phyloP scores from a whole-genome alignment of 176 grass and related monocot genomes.

The Rhipidocladum racemiflorum region DNA sequence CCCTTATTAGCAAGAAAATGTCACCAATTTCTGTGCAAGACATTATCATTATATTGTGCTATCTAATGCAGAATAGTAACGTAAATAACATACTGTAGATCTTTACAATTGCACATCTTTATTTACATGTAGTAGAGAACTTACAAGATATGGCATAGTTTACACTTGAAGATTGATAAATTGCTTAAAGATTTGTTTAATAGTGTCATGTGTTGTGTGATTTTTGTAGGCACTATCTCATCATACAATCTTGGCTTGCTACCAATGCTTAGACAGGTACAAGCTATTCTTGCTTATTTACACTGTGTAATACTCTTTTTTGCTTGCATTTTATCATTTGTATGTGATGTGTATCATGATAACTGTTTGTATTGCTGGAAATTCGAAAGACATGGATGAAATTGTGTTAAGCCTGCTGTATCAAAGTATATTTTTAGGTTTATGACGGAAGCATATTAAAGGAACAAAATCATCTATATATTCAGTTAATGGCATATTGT shows the following conservation, averaged over 20 bases:
- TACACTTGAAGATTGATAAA: background rate
- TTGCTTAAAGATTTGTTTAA: background rate
- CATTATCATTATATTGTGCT: background rate
- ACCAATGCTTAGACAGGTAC: background rate
- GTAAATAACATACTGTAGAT: background rate
- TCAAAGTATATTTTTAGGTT: background rate
- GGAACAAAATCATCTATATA: background rate
- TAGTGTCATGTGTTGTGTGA: background rate
- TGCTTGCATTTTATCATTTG: background rate
- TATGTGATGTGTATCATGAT: background rate
- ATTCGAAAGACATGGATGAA: background rate
- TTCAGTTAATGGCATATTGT: background rate
- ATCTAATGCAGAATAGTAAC: background rate
- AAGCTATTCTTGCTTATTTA: background rate
- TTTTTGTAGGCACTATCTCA: constrained; percentile 81
- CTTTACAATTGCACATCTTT: background rate
- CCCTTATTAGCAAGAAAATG: background rate
- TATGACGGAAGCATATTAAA: background rate
- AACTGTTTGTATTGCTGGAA: background rate
- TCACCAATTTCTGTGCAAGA: background rate
- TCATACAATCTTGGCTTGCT: constrained; percentile 65
- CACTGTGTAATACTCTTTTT: background rate
- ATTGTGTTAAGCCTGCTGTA: background rate
- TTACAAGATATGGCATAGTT: background rate
- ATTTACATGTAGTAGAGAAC: background rate